A percentile compares a stretch with the other conserved stretches of the same genome.
phyloP scores from a whole-genome alignment of 345 rosid genomes.

The Brassica incana region DNA sequence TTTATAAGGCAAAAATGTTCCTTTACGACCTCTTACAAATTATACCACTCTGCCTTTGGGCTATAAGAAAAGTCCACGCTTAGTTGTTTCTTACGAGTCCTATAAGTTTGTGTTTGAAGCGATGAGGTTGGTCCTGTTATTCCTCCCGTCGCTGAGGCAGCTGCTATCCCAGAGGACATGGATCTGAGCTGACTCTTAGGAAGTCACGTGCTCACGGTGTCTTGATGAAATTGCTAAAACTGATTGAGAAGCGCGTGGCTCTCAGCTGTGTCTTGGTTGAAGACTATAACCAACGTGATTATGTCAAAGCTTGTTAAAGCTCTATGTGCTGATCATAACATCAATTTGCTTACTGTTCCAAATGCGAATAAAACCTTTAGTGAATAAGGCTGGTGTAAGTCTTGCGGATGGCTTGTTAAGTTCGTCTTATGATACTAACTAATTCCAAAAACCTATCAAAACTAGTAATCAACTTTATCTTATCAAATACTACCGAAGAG shows the following conservation, averaged over 20 bases:
- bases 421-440: neutral
- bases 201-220: constrained; percentile 55
- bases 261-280: constrained; percentile 50
- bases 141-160: constrained; percentile 41
- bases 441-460: neutral
- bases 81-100: neutral
- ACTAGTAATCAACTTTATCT: neutral
- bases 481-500: neutral
- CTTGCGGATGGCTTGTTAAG: neutral
- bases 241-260: constrained; percentile 71
- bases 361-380: neutral
- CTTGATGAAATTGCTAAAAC: constrained; percentile 70
- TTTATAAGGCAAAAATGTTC: neutral
- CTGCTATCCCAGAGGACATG: constrained; percentile 59
- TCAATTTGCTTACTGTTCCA: neutral
- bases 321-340: constrained; percentile 45
- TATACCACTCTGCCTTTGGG: neutral
- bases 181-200: constrained; percentile 61
- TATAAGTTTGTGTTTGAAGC: neutral
- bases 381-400: neutral
- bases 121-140: neutral
- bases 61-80: neutral
- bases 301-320: constrained; percentile 65
- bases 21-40: neutral
- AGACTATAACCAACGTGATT: constrained; percentile 36